Evolutionary conservation across 129 eudicot genomes (phyloP).

Genomic region (Heracleum sosnowskyi): DNA sequence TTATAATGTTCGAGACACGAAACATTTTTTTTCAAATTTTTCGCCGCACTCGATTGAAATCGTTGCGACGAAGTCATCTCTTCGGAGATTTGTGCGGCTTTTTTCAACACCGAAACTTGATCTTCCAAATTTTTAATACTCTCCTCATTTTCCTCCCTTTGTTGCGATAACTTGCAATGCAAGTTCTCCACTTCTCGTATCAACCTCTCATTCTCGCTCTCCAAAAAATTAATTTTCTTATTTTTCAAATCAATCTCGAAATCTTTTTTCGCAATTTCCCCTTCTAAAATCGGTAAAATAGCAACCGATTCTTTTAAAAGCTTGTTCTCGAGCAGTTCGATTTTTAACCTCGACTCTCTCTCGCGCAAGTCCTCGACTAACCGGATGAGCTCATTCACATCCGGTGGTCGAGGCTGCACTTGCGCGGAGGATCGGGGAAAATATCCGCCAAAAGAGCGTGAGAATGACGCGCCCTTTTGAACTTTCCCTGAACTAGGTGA

Average conservation of each 20-base stretch:
- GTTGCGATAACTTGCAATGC: slow-evolving; percentile 39
- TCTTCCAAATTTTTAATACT: slow-evolving; percentile 23
- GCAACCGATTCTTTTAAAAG: slow-evolving; percentile 59
- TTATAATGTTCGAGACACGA: slow-evolving; percentile 21
- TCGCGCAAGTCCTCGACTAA: slow-evolving; percentile 72
- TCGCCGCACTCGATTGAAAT: slow-evolving; percentile 36
- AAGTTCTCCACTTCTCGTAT: slow-evolving; percentile 54
- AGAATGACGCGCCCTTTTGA: slow-evolving; percentile 45
- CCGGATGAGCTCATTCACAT: slow-evolving; percentile 66
- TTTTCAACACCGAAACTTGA: slow-evolving; percentile 23
- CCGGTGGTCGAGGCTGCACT: slow-evolving; percentile 95
- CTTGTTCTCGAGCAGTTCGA: slow-evolving; percentile 70
- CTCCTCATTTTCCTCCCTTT: slow-evolving; percentile 36
- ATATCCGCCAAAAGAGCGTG: slow-evolving; percentile 76
- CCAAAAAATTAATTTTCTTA: slow-evolving; percentile 47
- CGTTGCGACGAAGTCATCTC: slow-evolving; percentile 30
- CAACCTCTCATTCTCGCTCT: slow-evolving; percentile 53
- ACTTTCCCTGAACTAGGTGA: slow-evolving; percentile 25
- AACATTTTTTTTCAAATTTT: slow-evolving; percentile 31
- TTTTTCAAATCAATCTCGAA: slow-evolving; percentile 18
- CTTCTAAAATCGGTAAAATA: slow-evolving; percentile 63
- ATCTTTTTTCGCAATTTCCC: slow-evolving; percentile 47
- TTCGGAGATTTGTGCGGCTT: slow-evolving; percentile 17
- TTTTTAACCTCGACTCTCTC: slow-evolving; percentile 59
- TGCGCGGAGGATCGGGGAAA: slow-evolving; percentile 90